phyloP scores from a whole-genome alignment of 805 yeast genomes.

The Ogataea nakhonphanomensis region DNA sequence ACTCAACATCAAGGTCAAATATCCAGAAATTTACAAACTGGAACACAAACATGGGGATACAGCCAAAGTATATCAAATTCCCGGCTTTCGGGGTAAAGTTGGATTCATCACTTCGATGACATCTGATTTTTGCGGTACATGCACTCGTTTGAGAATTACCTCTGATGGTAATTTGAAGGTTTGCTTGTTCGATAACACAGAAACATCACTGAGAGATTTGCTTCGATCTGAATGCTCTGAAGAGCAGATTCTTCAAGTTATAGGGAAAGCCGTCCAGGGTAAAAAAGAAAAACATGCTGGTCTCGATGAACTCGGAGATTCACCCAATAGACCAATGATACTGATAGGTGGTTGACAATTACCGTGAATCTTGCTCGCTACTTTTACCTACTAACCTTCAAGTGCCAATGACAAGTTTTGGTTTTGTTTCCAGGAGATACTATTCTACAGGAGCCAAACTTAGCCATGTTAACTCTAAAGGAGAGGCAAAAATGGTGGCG shows the following conservation, averaged over 20 bases:
- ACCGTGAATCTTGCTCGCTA: constrained; percentile 1
- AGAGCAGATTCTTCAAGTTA: constrained; percentile 35
- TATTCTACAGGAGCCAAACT: constrained; percentile 17
- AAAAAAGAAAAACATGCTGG: constrained; percentile 54
- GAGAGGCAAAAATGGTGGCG: constrained; percentile 46
- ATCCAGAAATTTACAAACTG: constrained; percentile 28
- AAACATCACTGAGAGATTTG: constrained; percentile 44
- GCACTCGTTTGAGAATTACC: constrained; percentile 50
- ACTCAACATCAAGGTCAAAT: constrained; percentile 28
- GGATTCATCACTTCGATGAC: constrained; percentile 60
- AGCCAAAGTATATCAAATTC: constrained; percentile 43
- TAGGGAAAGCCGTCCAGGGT: constrained; percentile 42
- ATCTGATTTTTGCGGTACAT: constrained; percentile 47
- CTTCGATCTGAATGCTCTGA: constrained; percentile 37
- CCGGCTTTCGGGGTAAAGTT: constrained; percentile 41
- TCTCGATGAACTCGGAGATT: constrained; percentile 40
- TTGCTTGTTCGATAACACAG: constrained; percentile 51
- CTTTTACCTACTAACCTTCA: constrained; percentile 9
- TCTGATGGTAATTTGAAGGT: constrained; percentile 54
- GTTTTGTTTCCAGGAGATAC: not conserved
- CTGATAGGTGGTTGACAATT: constrained; percentile 46
- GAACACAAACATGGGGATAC: constrained; percentile 43
- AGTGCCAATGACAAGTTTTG: not conserved
- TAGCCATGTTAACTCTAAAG: constrained; percentile 39
- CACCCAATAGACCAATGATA: constrained; percentile 54